Base-by-base conservation (phyloP, 140 eudicot species). In the Anethum foeniculum region DNA sequence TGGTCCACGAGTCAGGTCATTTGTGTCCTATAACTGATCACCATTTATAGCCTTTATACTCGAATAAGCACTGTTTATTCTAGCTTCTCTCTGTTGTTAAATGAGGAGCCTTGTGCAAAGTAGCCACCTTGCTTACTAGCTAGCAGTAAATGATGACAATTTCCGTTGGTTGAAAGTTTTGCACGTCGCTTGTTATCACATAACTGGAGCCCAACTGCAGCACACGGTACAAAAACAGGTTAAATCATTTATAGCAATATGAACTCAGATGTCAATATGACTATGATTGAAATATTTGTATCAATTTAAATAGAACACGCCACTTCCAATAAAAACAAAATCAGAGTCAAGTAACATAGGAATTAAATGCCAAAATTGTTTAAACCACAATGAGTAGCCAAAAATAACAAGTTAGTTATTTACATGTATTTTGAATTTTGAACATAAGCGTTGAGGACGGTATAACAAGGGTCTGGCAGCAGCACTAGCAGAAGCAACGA, bases 1-100 rank as follows among this genome's bases (percentile, higher is more conserved):
- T 71, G 98, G 98, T 79, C 98, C 98, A 82, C 97, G 89, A 75
- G 91, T 86, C 58, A 90, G 81, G 78, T 94, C 97, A 23, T 62
- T 36, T 32, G 75, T 79, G 86, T 34, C 74, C 30, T 30, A 41
- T 16, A 67, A 67, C 43, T n/a, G n/a, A 1, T 67, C 74, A 16
- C 44, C 43, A 30, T 27, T 15, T 32, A 58, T 3, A n/a, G 67
- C 2, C 67, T 32, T 67, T 30, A 30, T 32, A 27, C 74, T 67
- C 43, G 39, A 67, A 67, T 6, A 67, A 10, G 43, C 34, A 30
- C 2, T 32, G 39, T 14, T 65, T 23, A 65, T 65, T 65, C 41
- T 65, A 65, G 41, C 41, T 27, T 65, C 32, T 65, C 41, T 3
- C 12, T 65, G 38, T 27, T 28, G 73, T 65, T 65, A 38, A 65